Base-by-base conservation (phyloP, 1,139 yeast genomes). In the Diutina catenulata region DNA sequence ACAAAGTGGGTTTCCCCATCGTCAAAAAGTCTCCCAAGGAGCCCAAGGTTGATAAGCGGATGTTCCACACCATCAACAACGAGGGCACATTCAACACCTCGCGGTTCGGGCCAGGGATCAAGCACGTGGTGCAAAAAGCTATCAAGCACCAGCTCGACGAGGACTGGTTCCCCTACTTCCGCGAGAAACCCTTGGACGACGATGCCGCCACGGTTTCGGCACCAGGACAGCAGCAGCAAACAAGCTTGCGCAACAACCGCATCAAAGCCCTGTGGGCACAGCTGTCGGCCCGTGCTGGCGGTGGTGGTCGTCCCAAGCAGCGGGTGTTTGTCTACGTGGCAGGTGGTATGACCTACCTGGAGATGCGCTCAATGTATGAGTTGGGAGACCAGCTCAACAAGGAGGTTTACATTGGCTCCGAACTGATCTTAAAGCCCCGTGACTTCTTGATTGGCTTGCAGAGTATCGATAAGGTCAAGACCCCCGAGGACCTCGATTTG, bases 281-380 rank as follows among this genome's bases (percentile, higher is more conserved):
- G 15, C 35, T 31, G 35, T 21, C 23, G 25, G 21, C 35, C n/a
- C 21, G 35, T 13, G 35, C 21, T 6, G 13, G 15, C 18, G 25
- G 11, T 2, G 6, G 5, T n/a, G 6, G 8, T 8, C 63, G 68
- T n/a, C 71, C 75, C 33, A 71, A 74, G 46, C 94, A 83, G 50
- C 61, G 91, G 37, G 68, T 88, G 7, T 74, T 88, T 48, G 76
- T 87, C 43, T 91, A 77, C 52, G 73, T 87, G 28, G 82, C 93
- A 1, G 99, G 99, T 18, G 98, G 98, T 9, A 60, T 83, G 29
- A 86, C 97, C 0, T 76, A 80, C 46, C 73, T 88, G 3, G 99
- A 93, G 54, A 62, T 82, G 33, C 70, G 93, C 42, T 70, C 86
- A 5, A 77, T 80, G 11, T 80, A 84, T 48, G 93, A 84, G 47